Percentiles rank a stretch among this genome's conserved stretches.
Evolutionary conservation across 1,284 basidiomycete genomes (phyloP).

Genomic region (Amylostereum chailletii): DNA sequence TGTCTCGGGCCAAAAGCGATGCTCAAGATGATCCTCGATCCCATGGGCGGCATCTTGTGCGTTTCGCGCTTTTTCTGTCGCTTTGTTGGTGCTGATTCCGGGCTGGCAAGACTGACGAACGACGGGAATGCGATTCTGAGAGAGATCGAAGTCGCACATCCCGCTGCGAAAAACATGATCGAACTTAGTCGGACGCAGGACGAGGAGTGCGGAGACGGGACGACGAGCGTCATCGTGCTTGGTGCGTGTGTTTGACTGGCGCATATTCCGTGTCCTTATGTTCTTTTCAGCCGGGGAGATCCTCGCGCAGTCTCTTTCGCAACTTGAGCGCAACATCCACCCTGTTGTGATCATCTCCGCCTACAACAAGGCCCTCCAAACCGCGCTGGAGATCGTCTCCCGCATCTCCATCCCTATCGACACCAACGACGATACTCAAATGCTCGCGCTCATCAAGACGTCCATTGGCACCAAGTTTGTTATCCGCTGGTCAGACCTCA

Average conservation of each 20-base stretch:
- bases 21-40: slow-evolving; percentile 99
- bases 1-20: slow-evolving; percentile 97
- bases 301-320: slow-evolving; percentile 88
- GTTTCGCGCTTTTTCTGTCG: slow-evolving; percentile 21
- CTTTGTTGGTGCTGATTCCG: neutral
- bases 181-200: slow-evolving; percentile 96
- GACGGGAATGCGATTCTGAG: slow-evolving; percentile 97
- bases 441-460: slow-evolving; percentile 96
- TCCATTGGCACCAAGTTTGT: slow-evolving; percentile 99
- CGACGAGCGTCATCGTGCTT: slow-evolving; percentile 95
- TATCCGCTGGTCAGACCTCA: slow-evolving; percentile 92
- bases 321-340: slow-evolving; percentile 94
- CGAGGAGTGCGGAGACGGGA: slow-evolving; percentile 97
- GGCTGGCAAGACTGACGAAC: slow-evolving; percentile 74
- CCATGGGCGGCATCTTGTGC: slow-evolving; percentile 93
- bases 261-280: neutral
- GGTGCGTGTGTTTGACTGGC: slow-evolving; percentile 38
- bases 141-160: slow-evolving; percentile 97
- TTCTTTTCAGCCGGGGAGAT: slow-evolving; percentile 84
- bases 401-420: slow-evolving; percentile 88
- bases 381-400: slow-evolving; percentile 84
- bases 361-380: slow-evolving; percentile 91
- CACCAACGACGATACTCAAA: slow-evolving; percentile 79
- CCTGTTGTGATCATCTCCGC: slow-evolving; percentile 98
- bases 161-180: slow-evolving; percentile 99